Base-by-base conservation (phyloP, 1,284 basidiomycete species). In the Boletus sp. region DNA sequence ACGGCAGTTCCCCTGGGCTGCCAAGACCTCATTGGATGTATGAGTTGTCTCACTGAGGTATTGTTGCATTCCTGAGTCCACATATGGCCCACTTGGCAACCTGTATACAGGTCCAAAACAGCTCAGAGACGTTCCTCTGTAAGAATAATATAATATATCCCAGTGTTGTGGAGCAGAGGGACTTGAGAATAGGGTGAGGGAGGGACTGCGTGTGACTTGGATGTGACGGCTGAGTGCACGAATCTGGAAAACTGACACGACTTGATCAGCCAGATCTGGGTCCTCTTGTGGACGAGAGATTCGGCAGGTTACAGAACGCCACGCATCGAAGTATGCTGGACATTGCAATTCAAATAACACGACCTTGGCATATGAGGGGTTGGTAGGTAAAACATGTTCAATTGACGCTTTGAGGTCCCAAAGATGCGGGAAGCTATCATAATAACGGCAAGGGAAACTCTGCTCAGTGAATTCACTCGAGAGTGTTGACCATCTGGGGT, bases 401-500 rank as follows among this genome's bases (percentile, higher is more conserved):
- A 44, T 23, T 2, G 4, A 19, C 14, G 4, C 14, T 9, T 13
- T 11, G 30, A 54, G 40, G 7, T 21, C 28, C 23, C 63, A 64
- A 14, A 63, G 46, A n/a, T 10, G 17, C 1, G 28, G 31, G 0
- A 50, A 65, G 4, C 14, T 27, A 4, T 63, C 56, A n/a, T 55
- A 65, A 25, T 56, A 65, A 35, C 55, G 52, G 21, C 44, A 52
- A 14, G 63, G 16, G 3, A 64, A 57, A 25, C 55, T 63, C 11
- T 65, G 33, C 48, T 56, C 17, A 11, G 83, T 80, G 55, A 46
- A 54, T 54, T 33, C 16, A 9, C 31, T 8, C 4, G 52, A 44
- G 13, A 54, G n/a, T 5, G 25, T n/a, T 1, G 52, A 54, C 52
- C 30, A 47, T 27, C 40, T 23, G 0, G 17, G 19, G 13, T 27